Percentiles rank a stretch among this genome's conserved stretches.
Conservation (phyloP, 169 alveolate genomes). For the Eimeria praecox region DNA sequence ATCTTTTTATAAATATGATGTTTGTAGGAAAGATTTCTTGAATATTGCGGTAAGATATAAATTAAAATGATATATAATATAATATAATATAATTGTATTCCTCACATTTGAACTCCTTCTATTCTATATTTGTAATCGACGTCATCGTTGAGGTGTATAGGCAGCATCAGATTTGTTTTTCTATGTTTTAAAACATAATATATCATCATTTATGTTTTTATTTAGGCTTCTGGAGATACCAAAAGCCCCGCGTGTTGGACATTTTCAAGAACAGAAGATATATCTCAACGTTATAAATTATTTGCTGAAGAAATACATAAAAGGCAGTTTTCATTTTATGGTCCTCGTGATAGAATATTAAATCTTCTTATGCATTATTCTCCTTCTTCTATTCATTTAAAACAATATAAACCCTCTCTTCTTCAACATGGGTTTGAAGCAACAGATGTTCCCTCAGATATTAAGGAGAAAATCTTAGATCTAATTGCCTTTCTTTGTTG, state of each 20-base stretch:
- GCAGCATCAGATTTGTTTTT: too few relatives aligned
- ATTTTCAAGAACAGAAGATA: neutral
- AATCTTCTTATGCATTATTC: neutral
- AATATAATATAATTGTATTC: neutral
- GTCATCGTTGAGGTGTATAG: too few relatives aligned
- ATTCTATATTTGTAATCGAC: too few relatives aligned
- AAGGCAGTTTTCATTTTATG: neutral
- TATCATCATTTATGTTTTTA: neutral
- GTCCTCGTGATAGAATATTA: neutral
- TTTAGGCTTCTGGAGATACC: constrained; percentile 33
- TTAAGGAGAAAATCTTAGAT: neutral
- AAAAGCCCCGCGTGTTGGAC: constrained; percentile 37
- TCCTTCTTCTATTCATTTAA: neutral
- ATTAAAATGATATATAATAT: neutral
- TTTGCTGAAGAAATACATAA: neutral
- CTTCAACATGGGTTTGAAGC: neutral
- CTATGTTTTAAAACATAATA: too few relatives aligned
- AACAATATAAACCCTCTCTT: neutral
- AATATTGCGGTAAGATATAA: constrained; percentile 19
- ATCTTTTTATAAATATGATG: constrained; percentile 15
- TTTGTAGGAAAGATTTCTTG: neutral
- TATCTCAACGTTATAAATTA: neutral
- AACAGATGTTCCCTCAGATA: neutral
- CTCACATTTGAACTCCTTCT: too few relatives aligned
- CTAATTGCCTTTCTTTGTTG: constrained; percentile 28